Evolutionary conservation across 2,329 filamentous ascomycete genomes (phyloP).

Genomic region (Aspergillus neotritici): DNA sequence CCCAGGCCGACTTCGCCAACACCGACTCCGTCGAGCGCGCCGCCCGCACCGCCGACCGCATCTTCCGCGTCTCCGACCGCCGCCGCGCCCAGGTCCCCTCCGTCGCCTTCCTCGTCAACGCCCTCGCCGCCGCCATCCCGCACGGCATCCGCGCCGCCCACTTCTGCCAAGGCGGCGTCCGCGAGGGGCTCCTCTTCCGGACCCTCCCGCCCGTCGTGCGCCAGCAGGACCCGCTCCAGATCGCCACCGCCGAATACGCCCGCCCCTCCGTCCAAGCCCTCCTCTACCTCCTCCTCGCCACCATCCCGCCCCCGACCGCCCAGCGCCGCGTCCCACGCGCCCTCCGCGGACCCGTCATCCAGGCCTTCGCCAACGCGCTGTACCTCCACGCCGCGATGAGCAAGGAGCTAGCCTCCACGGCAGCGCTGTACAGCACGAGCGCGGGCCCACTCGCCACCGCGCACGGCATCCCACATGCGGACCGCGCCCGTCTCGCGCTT

Average conservation of each 20-base stretch:
- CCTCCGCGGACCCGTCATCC: conserved; percentile 22
- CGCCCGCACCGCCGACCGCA: conserved; percentile 26
- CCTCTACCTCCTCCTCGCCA: conserved; percentile 43
- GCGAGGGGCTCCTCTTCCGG: conserved; percentile 70
- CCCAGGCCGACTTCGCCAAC: conserved; percentile 26
- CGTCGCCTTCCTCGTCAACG: conserved; percentile 69
- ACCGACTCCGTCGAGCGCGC: conserved; percentile 22
- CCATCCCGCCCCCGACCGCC: conserved; percentile 37
- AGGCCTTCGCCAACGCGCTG: conserved; percentile 29
- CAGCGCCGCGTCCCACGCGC: conserved; percentile 20
- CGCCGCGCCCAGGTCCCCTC: conserved; percentile 75
- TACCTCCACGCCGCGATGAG: conserved; percentile 28
- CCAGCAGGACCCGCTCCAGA: conserved; percentile 60
- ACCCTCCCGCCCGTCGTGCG: conserved; percentile 56
- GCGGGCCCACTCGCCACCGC: conserved; percentile 29
- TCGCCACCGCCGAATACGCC: conserved; percentile 52
- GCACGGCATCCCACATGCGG: conserved; percentile 30
- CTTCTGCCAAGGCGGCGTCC: conserved; percentile 80
- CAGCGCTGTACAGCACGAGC: conserved; percentile 28
- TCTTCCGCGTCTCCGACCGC: conserved; percentile 71
- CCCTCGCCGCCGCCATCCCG: conserved; percentile 63
- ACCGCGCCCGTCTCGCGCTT: conserved; percentile 30
- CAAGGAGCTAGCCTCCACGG: conserved; percentile 29
- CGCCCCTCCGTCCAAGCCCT: conserved; percentile 43
- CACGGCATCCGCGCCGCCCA: conserved; percentile 62